phyloP scores from a whole-genome alignment of 306 rosid species.

The Cajanus cajan region DNA sequence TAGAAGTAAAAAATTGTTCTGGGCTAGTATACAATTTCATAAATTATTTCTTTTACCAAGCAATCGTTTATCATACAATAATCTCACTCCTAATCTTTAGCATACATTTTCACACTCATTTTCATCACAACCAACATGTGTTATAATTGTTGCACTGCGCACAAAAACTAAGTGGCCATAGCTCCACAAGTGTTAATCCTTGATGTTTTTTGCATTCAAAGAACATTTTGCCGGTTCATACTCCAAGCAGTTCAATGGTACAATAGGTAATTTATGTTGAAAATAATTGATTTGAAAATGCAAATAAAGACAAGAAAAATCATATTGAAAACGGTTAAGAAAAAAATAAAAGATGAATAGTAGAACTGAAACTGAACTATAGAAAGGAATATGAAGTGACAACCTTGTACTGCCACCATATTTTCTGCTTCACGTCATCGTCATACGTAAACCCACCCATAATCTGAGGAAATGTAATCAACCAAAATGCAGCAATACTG shows the following conservation, averaged over 20 bases:
- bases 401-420: conserved; percentile 97
- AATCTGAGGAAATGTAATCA: conserved; percentile 83
- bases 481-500: conserved; percentile 95
- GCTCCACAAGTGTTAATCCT: not conserved
- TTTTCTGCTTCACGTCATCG: conserved; percentile 76
- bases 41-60: not conserved
- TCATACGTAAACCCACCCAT: conserved; percentile 80
- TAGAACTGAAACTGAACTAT: conserved; percentile 24
- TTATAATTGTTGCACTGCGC: not conserved
- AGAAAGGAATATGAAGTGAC: conserved; percentile 27
- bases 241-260: not conserved
- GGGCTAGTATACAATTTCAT: not conserved
- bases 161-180: not conserved
- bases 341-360: not conserved
- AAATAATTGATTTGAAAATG: conserved; percentile 21
- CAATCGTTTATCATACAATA: not conserved
- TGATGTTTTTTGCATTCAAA: conserved; percentile 11
- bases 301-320: not conserved
- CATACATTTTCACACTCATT: not conserved
- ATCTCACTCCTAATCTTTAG: not conserved
- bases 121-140: not conserved
- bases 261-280: conserved; percentile 4
- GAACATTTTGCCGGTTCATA: conserved; percentile 14
- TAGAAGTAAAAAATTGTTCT: not conserved
- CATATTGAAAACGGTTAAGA: conserved; percentile 3